phyloP scores from a whole-genome alignment of 176 grass and related monocot genomes.

The Paspalum notatum region DNA sequence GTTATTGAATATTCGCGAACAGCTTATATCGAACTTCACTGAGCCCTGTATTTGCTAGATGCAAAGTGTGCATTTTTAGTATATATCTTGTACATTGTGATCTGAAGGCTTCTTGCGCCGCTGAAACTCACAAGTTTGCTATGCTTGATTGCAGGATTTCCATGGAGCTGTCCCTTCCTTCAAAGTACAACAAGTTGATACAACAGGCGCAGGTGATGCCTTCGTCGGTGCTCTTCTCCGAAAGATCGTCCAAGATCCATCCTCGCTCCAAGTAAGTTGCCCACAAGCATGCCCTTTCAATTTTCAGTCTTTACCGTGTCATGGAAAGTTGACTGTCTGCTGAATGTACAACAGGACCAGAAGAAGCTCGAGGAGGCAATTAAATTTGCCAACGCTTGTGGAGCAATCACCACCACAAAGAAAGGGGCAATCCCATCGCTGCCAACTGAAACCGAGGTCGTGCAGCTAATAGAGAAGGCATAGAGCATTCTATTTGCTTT shows the following conservation, averaged over 20 bases:
- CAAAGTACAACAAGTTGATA: constrained; percentile 81
- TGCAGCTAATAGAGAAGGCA: constrained; percentile 57
- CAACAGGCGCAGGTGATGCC: constrained; percentile 91
- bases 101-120: not conserved
- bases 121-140: not conserved
- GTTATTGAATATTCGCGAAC: not conserved
- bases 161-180: constrained; percentile 62
- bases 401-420: constrained; percentile 83
- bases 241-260: constrained; percentile 71
- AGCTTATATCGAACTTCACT: constrained; percentile 2
- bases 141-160: constrained; percentile 67
- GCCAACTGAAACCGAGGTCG: constrained; percentile 57
- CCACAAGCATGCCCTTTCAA: not conserved
- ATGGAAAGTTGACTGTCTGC: not conserved
- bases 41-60: not conserved
- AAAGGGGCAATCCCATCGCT: constrained; percentile 91
- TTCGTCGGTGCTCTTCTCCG: constrained; percentile 76
- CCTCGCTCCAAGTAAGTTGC: constrained; percentile 69
- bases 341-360: constrained; percentile 72
- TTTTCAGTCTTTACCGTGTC: not conserved
- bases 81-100: not conserved
- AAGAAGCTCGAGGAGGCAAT: constrained; percentile 63
- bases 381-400: constrained; percentile 79
- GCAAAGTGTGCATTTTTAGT: not conserved
- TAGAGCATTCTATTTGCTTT: constrained; percentile 28